Base-by-base conservation (phyloP, 1,139 yeast genomes). In the Taiozyma sp. region DNA sequence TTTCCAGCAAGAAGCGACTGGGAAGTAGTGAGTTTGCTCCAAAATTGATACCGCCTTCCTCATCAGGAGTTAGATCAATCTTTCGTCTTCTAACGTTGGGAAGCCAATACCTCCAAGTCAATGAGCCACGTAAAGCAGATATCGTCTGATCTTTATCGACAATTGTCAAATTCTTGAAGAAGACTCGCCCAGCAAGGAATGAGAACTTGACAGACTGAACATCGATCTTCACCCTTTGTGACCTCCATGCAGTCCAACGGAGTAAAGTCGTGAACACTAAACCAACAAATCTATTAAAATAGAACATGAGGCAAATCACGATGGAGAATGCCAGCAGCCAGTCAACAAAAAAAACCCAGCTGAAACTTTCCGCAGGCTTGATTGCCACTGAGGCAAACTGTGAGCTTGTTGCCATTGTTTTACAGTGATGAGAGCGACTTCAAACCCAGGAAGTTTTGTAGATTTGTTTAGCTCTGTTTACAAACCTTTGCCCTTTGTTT, bases 81-180 rank as follows among this genome's bases (percentile, higher is more conserved):
- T 74, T 78, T 1, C 84, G 74, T 40, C 73, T 62, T 58, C 87
- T 72, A 4, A 83, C 78, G 22, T 72, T 65, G 6, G 72, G 71
- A 50, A 88, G 71, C 98, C 98, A 93, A 66, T 90, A 93, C 54
- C 96, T 68, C 98, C 98, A 93, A 0, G 96, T 88, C 34, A 93
- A 65, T 57, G 82, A 80, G 4, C 92, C 84, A 56, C 84, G 84
- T 24, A 87, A 75, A 2, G 88, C 74, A 8, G 90, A 79, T 2
- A 88, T 65, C 2, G 96, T 81, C 56, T 81, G 81, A 67, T 92
- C 87, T 46, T 81, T 74, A 13, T 90, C 87, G 12, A 86, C 79
- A 24, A 89, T 74, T 2, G 88, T 79, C 30, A 91, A 65, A 64
- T 91, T 90, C 60, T 85, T 87, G 63, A 91, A 81, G 65, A 87